Evolutionary conservation across 768 basidiomycete species (phyloP).

Genomic region (Mrakia hoshinonis): DNA sequence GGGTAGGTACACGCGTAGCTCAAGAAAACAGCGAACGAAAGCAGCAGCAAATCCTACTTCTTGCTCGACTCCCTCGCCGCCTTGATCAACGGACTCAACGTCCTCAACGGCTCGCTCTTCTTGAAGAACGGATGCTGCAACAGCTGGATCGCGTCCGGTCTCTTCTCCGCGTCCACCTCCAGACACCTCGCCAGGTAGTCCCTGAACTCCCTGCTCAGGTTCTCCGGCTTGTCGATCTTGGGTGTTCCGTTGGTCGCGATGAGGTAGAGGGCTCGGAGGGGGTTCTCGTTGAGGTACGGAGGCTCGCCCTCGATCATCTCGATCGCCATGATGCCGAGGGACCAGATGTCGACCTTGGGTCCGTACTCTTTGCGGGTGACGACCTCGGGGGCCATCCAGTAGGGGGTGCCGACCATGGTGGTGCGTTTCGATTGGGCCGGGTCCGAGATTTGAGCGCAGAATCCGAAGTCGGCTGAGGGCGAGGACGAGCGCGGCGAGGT

Average conservation of each 20-base stretch:
- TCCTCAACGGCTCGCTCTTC: slow-evolving; percentile 73
- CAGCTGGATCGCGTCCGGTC: slow-evolving; percentile 74
- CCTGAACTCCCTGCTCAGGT: slow-evolving; percentile 65
- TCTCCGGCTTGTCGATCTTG: slow-evolving; percentile 82
- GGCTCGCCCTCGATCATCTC: slow-evolving; percentile 99
- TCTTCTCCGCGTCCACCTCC: slow-evolving; percentile 89
- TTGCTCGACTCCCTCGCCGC: slow-evolving; percentile 55
- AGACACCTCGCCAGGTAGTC: slow-evolving; percentile 81
- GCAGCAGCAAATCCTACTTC: slow-evolving; percentile 1
- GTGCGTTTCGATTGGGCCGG: slow-evolving; percentile 62
- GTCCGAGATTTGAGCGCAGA: slow-evolving; percentile 42
- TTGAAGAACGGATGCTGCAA: slow-evolving; percentile 85
- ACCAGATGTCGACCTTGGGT: slow-evolving; percentile 98
- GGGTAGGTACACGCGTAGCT: neutral
- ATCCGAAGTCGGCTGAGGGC: slow-evolving; percentile 41
- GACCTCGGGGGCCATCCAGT: slow-evolving; percentile 99
- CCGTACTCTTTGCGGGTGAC: slow-evolving; percentile 97
- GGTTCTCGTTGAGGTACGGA: slow-evolving; percentile 92
- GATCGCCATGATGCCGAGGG: slow-evolving; percentile 76
- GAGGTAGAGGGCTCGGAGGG: slow-evolving; percentile 77
- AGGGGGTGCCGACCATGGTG: slow-evolving; percentile 96
- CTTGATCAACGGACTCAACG: slow-evolving; percentile 80
- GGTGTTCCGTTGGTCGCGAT: slow-evolving; percentile 98
- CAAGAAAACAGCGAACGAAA: neutral
- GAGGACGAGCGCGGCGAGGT: neutral